Base-by-base conservation (phyloP, 1,139 yeast species). In the Magnusiomyces sp. region DNA sequence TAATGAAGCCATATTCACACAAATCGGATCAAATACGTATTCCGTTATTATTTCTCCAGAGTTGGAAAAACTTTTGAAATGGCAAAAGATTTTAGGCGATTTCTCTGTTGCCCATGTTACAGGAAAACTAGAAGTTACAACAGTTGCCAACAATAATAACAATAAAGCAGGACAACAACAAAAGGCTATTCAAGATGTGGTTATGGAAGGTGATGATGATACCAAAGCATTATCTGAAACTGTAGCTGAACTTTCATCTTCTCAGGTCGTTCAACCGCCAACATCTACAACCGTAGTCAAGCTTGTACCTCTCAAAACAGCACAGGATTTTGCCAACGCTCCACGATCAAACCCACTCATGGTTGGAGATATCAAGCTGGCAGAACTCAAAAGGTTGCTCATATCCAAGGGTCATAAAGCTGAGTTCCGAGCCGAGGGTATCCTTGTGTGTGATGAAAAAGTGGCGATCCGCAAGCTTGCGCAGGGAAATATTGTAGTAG, bases 401-500 rank as follows among this genome's bases (percentile, higher is more conserved):
- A 67, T 75, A 31, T 71, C 73, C 17, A 48, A 47, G 31, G 84
- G 87, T 50, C 77, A 84, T 59, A 72, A 73, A 50, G 96, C 95
- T 0, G 97, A 90, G 61, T 88, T 92, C 64, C 81, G 85, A 62
- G 94, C 97, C 50, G 97, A 89, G 63, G 98, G 97, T 63, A 81
- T 90, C 0, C 70, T 92, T 48, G 95, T 90, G 7, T 85, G 95
- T 39, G 90, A 90, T 60, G 86, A 84, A 53, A 71, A 71, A 50
- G 77, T 92, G 27, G 83, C 90, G 1, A 79, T 92, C 7, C 72
- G 88, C 52, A 90, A 92, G 64, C 74, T 85, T 2, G 77, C 79
- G 9, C 89, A 89, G 46, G 95, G 97, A 40, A 84, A 84, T 61
- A 77, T 94, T 19, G 72, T 83, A 7, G 81, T 94, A 27, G 96